These are phyloP conservation scores for Avena atlantica DNA, from an alignment of 176 grass and related monocot genomes.

Conservation along the genomic window DNA sequence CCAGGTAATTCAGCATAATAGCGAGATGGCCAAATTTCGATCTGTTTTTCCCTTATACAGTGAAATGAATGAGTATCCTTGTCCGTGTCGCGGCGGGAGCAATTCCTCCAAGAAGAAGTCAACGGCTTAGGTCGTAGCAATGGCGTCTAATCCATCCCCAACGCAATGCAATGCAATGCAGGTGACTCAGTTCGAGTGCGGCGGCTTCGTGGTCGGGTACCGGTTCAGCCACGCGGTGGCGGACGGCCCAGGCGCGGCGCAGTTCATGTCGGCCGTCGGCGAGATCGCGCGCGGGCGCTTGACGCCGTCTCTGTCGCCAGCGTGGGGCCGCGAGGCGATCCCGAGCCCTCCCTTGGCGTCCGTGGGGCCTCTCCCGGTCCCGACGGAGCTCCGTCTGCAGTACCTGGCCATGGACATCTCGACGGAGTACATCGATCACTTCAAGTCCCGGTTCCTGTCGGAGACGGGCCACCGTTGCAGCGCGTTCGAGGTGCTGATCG, in stretches of 20 bases:
- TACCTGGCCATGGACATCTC: constrained; percentile 89
- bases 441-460: constrained; percentile 71
- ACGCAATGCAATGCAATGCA: constrained; percentile 74
- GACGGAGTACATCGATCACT: constrained; percentile 69
- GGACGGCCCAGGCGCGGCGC: constrained; percentile 76
- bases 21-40: neutral
- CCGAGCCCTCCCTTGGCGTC: constrained; percentile 53
- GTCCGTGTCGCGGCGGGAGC: neutral
- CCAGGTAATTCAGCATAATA: constrained; percentile 57
- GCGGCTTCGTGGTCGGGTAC: constrained; percentile 89
- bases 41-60: neutral
- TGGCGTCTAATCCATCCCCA: constrained; percentile 7
- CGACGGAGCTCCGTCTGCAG: constrained; percentile 63
- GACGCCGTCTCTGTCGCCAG: constrained; percentile 46
- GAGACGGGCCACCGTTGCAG: constrained; percentile 67
- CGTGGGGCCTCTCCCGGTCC: constrained; percentile 51
- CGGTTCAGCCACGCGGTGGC: constrained; percentile 77
- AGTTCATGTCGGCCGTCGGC: constrained; percentile 73
- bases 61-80: neutral
- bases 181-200: constrained; percentile 84
- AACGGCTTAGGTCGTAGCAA: constrained; percentile 15
- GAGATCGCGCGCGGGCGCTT: constrained; percentile 59
- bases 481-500: constrained; percentile 85
- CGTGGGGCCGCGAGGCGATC: constrained; percentile 76
- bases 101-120: constrained; percentile 18